Evolutionary conservation across 768 basidiomycete genomes (phyloP).

Genomic region (Rhizopogon vulgaris): DNA sequence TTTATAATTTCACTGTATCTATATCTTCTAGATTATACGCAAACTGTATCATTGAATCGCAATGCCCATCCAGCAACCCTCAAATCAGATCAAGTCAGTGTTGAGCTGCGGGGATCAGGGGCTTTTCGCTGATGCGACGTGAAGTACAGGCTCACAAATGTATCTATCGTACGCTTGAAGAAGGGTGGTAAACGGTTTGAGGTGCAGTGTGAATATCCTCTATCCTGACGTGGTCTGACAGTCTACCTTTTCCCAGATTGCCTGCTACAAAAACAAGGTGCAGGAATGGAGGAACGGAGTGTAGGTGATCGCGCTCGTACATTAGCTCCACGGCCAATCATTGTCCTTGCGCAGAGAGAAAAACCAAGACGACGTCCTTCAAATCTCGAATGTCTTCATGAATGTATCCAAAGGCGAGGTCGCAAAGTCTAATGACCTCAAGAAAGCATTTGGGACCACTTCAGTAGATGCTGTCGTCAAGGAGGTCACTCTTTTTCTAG

Average conservation of each 20-base stretch:
- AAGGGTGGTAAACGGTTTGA: conserved; percentile 98
- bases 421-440: conserved; percentile 82
- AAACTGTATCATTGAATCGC: conserved; percentile 1
- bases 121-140: conserved; percentile 7
- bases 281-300: conserved; percentile 93
- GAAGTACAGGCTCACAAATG: conserved; percentile 80
- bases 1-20: neutral
- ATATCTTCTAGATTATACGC: neutral
- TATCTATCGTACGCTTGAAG: conserved; percentile 91
- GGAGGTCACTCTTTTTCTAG: conserved; percentile 47
- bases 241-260: conserved; percentile 50
- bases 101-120: neutral
- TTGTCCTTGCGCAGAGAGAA: conserved; percentile 57
- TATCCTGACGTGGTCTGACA: neutral
- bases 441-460: conserved; percentile 84
- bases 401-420: conserved; percentile 97
- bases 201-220: conserved; percentile 33
- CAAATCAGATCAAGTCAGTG: conserved; percentile 80
- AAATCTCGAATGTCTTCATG: conserved; percentile 91
- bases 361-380: conserved; percentile 90
- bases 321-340: neutral
- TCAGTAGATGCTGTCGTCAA: conserved; percentile 68
- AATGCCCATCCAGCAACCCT: conserved; percentile 73
- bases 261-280: conserved; percentile 99
- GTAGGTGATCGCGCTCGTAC: conserved; percentile 33